phyloP scores from a whole-genome alignment of 1,139 yeast genomes.

The Geotrichum armillariae region DNA sequence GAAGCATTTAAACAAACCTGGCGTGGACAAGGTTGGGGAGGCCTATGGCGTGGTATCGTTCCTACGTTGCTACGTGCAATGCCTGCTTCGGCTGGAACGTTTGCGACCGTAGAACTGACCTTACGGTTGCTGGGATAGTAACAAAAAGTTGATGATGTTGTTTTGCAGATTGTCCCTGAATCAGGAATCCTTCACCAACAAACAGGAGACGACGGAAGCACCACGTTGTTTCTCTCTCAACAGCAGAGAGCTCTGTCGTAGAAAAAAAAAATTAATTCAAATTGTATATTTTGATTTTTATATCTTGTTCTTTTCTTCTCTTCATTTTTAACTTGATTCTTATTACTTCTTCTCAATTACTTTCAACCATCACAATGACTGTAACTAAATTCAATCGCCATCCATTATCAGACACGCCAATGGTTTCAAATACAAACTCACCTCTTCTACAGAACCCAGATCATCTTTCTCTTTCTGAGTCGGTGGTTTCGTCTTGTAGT shows the following conservation, averaged over 20 bases:
- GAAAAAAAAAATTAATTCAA: slow-evolving; percentile 5
- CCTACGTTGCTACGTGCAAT: slow-evolving; percentile 71
- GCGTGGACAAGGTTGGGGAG: slow-evolving; percentile 50
- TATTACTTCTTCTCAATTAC: slow-evolving; percentile 2
- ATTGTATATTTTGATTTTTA: no score
- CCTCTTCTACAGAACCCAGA: background rate
- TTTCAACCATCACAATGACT: background rate
- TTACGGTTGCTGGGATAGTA: slow-evolving; percentile 49
- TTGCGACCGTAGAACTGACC: slow-evolving; percentile 74
- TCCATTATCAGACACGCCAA: slow-evolving; percentile 19
- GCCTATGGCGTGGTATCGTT: slow-evolving; percentile 71
- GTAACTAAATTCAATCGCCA: slow-evolving; percentile 1
- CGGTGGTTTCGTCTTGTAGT: background rate
- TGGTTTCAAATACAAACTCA: slow-evolving; percentile 7
- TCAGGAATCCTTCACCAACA: no score
- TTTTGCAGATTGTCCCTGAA: no score
- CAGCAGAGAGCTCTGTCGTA: no score
- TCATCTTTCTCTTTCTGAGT: background rate
- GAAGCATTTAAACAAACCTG: slow-evolving; percentile 52
- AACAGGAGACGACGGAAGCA: background rate
- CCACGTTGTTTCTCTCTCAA: no score
- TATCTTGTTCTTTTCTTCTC: no score
- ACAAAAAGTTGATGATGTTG: no score
- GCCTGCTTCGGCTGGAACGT: slow-evolving; percentile 76
- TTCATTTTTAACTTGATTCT: no score